Conservation (phyloP, 441 rosid genomes). For the Corymbia citriodora region DNA sequence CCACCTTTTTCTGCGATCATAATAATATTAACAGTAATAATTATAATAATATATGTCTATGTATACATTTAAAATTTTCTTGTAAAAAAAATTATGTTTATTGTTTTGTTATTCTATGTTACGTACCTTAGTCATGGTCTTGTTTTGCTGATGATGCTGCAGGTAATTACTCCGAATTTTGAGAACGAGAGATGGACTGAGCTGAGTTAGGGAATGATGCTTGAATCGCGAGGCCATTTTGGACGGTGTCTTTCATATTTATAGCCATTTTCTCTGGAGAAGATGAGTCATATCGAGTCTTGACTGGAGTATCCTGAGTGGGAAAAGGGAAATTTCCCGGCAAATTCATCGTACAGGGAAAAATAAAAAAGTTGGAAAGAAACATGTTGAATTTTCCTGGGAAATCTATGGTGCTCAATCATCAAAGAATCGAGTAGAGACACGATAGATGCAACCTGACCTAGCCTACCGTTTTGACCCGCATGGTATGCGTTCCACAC, state of each 20-base stretch:
- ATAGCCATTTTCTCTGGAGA: background rate
- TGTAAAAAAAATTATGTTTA: no score
- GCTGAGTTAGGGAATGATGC: background rate
- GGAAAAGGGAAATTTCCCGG: background rate
- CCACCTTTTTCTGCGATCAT: constrained; percentile 29
- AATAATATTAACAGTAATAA: background rate
- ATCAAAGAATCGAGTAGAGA: background rate
- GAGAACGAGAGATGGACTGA: background rate
- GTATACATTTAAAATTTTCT: background rate
- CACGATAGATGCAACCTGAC: background rate
- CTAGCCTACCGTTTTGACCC: background rate
- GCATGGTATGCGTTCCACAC: background rate
- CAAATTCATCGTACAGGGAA: background rate
- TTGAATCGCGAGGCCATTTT: background rate
- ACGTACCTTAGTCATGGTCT: background rate
- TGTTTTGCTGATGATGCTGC: background rate
- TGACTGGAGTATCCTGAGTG: background rate
- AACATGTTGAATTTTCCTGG: background rate
- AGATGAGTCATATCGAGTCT: background rate
- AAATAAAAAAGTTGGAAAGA: background rate
- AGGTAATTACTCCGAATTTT: background rate
- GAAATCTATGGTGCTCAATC: background rate
- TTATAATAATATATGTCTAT: background rate
- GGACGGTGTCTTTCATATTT: background rate
- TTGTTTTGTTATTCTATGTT: background rate